A percentile compares a stretch with the other conserved stretches of the same genome.
Evolutionary conservation across 441 rosid species (phyloP).

Genomic region (Syzygium malaccense): DNA sequence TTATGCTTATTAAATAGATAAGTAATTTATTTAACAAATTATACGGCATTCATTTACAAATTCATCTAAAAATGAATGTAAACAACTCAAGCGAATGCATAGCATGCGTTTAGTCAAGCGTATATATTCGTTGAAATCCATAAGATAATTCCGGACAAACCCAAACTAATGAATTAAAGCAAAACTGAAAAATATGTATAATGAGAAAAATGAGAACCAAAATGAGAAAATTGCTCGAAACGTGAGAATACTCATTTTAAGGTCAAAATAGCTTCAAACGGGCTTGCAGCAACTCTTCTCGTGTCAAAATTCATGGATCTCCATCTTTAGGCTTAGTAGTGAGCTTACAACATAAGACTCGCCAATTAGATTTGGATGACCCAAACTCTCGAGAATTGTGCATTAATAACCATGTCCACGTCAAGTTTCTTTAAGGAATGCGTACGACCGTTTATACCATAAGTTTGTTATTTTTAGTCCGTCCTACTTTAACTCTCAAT

Average conservation of each 20-base stretch:
- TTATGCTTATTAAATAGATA: background rate
- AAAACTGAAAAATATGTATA: background rate
- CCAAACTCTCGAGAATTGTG: background rate
- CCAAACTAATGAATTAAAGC: background rate
- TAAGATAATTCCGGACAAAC: background rate
- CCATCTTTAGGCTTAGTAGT: background rate
- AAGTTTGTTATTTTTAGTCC: background rate
- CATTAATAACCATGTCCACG: background rate
- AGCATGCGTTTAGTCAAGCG: too few relatives aligned
- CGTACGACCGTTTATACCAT: background rate
- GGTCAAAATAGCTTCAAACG: background rate
- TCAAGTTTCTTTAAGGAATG: too few relatives aligned
- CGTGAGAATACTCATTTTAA: background rate
- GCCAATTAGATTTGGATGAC: background rate
- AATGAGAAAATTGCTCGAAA: background rate
- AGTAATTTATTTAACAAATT: background rate
- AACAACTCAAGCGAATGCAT: too few relatives aligned
- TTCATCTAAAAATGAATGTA: background rate
- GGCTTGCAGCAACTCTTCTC: background rate
- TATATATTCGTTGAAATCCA: background rate
- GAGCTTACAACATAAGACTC: background rate
- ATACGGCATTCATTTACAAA: background rate
- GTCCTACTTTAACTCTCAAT: too few relatives aligned
- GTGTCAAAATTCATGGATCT: background rate
- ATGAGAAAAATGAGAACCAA: background rate